A percentile compares a stretch with the other conserved stretches of the same genome.
phyloP scores from a whole-genome alignment of 768 basidiomycete genomes.

The Hydnomerulius pinastri region DNA sequence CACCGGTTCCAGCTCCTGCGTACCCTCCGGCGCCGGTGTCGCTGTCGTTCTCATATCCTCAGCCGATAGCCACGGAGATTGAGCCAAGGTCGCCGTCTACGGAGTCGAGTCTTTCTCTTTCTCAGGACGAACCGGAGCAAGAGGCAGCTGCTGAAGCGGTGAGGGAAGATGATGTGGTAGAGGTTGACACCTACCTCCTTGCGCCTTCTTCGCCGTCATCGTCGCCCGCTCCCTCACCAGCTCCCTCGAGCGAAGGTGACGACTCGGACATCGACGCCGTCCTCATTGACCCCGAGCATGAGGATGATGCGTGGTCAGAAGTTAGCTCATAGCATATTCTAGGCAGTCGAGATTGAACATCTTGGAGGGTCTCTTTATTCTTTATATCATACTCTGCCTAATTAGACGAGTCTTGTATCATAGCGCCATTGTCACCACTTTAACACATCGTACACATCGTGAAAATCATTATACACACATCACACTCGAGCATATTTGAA shows the following conservation, averaged over 20 bases:
- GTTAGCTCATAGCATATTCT: slow-evolving; percentile 30
- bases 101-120: background rate
- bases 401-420: background rate
- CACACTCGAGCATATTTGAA: too few relatives aligned
- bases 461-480: background rate
- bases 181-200: slow-evolving; percentile 27
- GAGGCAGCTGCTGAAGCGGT: background rate
- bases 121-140: background rate
- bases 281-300: slow-evolving; percentile 15
- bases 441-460: background rate
- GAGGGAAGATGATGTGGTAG: background rate
- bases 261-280: slow-evolving; percentile 20
- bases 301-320: slow-evolving; percentile 40
- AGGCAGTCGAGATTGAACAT: too few relatives aligned
- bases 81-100: background rate
- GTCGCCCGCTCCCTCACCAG: slow-evolving; percentile 2
- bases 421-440: too few relatives aligned
- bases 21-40: background rate
- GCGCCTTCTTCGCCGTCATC: slow-evolving; percentile 11
- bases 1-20: background rate
- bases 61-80: too few relatives aligned
- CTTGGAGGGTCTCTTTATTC: too few relatives aligned
- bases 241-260: background rate
- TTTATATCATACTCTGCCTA: background rate
- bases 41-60: too few relatives aligned